These are phyloP conservation scores for Eurotiales sp. DNA, from an alignment of 2,329 filamentous ascomycete species.

Conservation along the genomic window DNA sequence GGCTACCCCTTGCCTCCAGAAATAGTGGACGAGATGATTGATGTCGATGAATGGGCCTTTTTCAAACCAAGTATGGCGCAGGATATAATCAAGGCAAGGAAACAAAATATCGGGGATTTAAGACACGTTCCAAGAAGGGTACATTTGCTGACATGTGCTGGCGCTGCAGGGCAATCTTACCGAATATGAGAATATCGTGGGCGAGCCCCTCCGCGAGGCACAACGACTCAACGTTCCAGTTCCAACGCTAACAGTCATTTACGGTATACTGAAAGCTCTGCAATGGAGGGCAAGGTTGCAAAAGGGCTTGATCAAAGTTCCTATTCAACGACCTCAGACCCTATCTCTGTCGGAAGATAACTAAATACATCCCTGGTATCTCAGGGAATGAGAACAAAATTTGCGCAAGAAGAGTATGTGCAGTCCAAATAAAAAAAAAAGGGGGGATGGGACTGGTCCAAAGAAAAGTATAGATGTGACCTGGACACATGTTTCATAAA, in stretches of 20 bases:
- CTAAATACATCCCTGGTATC: slow-evolving; percentile 4
- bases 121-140: neutral
- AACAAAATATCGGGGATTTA: neutral
- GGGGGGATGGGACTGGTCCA: too few species aligned
- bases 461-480: neutral
- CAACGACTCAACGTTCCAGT: slow-evolving; percentile 39
- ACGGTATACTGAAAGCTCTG: slow-evolving; percentile 11
- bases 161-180: slow-evolving; percentile 50
- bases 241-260: slow-evolving; percentile 25
- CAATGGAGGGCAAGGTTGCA: slow-evolving; percentile 9
- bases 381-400: slow-evolving; percentile 1
- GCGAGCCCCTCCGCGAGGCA: slow-evolving; percentile 51
- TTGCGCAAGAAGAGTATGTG: slow-evolving; percentile 4
- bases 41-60: slow-evolving; percentile 48
- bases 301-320: slow-evolving; percentile 11
- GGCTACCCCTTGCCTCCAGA: slow-evolving; percentile 44
- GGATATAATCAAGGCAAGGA: slow-evolving; percentile 46
- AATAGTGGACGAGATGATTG: slow-evolving; percentile 45
- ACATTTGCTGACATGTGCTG: neutral
- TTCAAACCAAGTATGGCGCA: slow-evolving; percentile 54
- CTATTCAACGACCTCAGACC: slow-evolving; percentile 4
- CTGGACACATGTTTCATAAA: neutral
- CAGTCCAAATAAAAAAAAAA: neutral
- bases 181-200: slow-evolving; percentile 53
- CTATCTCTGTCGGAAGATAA: slow-evolving; percentile 7